Conservation (phyloP, 306 rosid genomes). For the Quercus rubra region DNA sequence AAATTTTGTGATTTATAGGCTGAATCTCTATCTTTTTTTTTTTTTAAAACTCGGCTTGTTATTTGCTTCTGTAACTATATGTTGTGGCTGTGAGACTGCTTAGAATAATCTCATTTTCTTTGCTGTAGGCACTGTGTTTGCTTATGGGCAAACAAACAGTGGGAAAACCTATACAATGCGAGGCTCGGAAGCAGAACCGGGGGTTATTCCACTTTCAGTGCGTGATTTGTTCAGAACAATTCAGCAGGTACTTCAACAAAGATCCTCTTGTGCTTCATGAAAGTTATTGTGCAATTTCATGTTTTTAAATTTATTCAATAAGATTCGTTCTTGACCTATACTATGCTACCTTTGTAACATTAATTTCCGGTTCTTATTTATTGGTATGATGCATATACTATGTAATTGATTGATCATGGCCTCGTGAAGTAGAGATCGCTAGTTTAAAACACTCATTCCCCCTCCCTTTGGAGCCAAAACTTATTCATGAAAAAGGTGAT, state of each 20-base stretch:
- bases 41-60: too few species aligned
- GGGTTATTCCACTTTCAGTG: constrained; percentile 90
- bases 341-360: background rate
- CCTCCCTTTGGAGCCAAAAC: too few species aligned
- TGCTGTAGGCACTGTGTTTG: constrained; percentile 82
- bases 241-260: constrained; percentile 45
- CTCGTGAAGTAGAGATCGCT: too few species aligned
- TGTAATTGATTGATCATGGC: background rate
- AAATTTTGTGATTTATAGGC: too few species aligned
- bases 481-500: too few species aligned
- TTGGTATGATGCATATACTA: background rate
- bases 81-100: too few species aligned
- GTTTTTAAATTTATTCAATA: background rate
- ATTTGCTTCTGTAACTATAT: too few species aligned
- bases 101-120: background rate
- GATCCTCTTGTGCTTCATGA: background rate
- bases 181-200: constrained; percentile 68
- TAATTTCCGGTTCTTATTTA: background rate
- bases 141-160: constrained; percentile 96
- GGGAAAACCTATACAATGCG: constrained; percentile 95
- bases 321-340: background rate
- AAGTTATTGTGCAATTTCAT: background rate
- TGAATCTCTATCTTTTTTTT: too few species aligned
- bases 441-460: too few species aligned
- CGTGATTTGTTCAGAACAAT: constrained; percentile 58